Base-by-base conservation (phyloP, 208 protist genomes). In the Leishmania arabica region DNA sequence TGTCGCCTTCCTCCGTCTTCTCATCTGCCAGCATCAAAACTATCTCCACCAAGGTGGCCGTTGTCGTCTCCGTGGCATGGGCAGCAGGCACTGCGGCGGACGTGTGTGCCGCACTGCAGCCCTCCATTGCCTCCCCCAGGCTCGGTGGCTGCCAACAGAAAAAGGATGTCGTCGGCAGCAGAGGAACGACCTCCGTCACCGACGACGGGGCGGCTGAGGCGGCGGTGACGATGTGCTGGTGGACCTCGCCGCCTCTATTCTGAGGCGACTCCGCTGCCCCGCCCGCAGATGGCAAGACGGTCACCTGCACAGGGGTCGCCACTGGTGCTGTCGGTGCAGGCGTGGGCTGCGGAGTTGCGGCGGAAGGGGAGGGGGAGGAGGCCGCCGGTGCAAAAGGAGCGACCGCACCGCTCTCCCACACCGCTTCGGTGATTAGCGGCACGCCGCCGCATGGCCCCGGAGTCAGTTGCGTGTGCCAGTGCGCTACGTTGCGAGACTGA, bases 391-490 rank as follows among this genome's bases (percentile, higher is more conserved):
- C 75, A 60, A 62, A 64, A 34, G 69, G 11, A 53, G 8, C 4
- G 13, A 69, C 49, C 72, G 37, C 37, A 27, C n/a, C 69, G 19
- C 45, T 37, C 45, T 17, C 69, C 45, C 8, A 9, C 27, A 24
- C 27, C 45, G 45, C 42, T 34, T 73, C 45, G 13, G 24, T 17
- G 69, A 51, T 51, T 21, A 24, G 27, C 11, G 79, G 13, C 54
- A 42, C 19, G 15, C 31, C n/a, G 49, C 34, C 15, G 58, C 76
- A 62, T 17, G 78, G 82, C 77, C 79, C 40, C 27, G 73, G 77
- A 13, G 78, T 77, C 42, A 85, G 47, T 9, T 65, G 82, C 40
- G 82, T 82, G 31, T 54, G 42, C 82, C 82, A 85, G 71, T 71
- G 82, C 37, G 72, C 70, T 73, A 79, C 51, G 5, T 54, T 54